phyloP scores from a whole-genome alignment of 495 filamentous ascomycete species.

The Glonium stellatum region DNA sequence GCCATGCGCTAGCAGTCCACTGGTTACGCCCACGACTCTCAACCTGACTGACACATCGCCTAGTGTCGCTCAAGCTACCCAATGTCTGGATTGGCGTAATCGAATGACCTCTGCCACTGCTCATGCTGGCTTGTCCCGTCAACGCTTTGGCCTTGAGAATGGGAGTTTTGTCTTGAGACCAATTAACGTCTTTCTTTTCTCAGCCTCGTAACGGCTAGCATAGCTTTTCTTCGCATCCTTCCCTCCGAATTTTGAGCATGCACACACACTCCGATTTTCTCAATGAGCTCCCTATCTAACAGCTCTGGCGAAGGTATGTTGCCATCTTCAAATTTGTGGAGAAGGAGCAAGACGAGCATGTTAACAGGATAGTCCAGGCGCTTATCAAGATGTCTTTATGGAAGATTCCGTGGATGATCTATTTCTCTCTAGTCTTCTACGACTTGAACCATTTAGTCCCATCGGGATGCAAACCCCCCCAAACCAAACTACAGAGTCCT shows the following conservation, averaged over 20 bases:
- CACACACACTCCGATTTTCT: neutral
- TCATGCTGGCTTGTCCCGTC: too few relatives aligned
- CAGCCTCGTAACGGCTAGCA: too few relatives aligned
- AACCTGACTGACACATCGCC: too few relatives aligned
- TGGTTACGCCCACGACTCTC: too few relatives aligned
- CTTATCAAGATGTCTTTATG: neutral
- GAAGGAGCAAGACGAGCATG: neutral
- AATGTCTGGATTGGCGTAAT: too few relatives aligned
- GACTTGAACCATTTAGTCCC: neutral
- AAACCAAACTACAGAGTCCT: neutral
- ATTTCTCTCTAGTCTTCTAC: neutral
- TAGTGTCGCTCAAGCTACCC: too few relatives aligned
- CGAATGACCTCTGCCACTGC: too few relatives aligned
- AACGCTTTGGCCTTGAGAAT: too few relatives aligned
- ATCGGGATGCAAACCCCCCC: neutral
- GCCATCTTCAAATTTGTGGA: neutral
- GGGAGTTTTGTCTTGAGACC: too few relatives aligned
- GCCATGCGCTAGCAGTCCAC: too few relatives aligned
- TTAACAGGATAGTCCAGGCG: neutral
- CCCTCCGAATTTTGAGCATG: neutral
- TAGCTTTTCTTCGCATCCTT: neutral
- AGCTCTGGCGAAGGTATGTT: neutral
- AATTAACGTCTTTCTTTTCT: too few relatives aligned
- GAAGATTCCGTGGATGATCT: neutral
- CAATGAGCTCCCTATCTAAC: neutral